Conservation (phyloP, 129 eudicot species). For the Helichrysum umbraculigerum region DNA sequence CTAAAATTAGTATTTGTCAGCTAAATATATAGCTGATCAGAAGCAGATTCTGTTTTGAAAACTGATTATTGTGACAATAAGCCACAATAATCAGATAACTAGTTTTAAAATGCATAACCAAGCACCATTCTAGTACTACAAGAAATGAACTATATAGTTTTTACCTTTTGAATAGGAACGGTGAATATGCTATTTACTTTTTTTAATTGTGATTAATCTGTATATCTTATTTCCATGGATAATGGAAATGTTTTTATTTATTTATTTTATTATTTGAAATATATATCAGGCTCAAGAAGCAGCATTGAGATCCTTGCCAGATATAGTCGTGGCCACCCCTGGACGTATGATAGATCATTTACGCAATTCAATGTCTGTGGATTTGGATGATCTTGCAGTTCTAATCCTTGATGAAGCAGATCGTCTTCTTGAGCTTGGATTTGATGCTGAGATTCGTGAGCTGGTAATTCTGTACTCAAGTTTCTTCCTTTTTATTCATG, state of each 20-base stretch:
- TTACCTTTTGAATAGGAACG: not conserved
- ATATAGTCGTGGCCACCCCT: slow-evolving; percentile 98
- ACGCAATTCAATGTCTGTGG: slow-evolving; percentile 91
- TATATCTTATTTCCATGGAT: not conserved
- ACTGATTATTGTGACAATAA: not conserved
- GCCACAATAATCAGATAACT: not conserved
- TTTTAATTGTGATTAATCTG: not conserved
- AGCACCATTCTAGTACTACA: not conserved
- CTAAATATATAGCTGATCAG: not conserved
- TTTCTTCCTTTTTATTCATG: not conserved
- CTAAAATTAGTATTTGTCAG: not conserved
- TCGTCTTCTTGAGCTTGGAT: slow-evolving; percentile 97
- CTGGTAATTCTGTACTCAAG: slow-evolving; percentile 44
- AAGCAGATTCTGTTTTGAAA: not conserved
- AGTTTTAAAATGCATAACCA: not conserved
- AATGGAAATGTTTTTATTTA: not conserved
- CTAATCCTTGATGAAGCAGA: slow-evolving; percentile 96
- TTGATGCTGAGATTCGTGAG: slow-evolving; percentile 83
- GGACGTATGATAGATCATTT: slow-evolving; percentile 98
- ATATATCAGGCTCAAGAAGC: slow-evolving; percentile 81
- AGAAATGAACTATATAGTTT: not conserved
- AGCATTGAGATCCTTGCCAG: slow-evolving; percentile 85
- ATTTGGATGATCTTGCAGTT: slow-evolving; percentile 93
- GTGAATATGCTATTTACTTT: not conserved
- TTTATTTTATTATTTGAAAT: not conserved